Evolutionary conservation across 2,329 filamentous ascomycete genomes (phyloP), one percentile per base, ranked within the genome.

Genomic region (Gnomoniopsis sp.): DNA sequence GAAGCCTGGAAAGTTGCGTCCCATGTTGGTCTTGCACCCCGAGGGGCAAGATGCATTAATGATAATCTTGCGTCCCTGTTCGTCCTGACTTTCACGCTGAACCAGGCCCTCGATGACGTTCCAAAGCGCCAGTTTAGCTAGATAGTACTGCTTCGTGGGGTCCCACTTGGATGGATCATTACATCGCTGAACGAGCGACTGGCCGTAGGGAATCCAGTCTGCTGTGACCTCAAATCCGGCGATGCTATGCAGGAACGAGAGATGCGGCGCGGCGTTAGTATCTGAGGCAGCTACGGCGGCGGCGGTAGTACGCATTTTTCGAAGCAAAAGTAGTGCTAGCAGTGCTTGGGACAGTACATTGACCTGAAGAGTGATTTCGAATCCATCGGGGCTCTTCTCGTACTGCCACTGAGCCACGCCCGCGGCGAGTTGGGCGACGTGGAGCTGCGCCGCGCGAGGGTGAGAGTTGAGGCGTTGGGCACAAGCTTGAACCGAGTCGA

Each of bases 291-390:
- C n/a, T n/a, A n/a, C n/a, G n/a, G n/a, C n/a, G n/a, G n/a, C 7
- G 33, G 49, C 71, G 33, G 74, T 73, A 6, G 64, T 67, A 23
- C 69, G 67, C 14, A 83, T 65, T 54, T 77, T 76, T 0, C 78
- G 79, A 1, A 83, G 70, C 23, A 87, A 72, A 0, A 84, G 66
- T 2, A 85, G 57, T 0, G 75, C 79, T 14, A 87, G 69, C 0
- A 86, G 71, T 6, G 77, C 74, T 1, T 81, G 86, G 2, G 82
- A 84, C 0, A 87, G 69, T 0, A 79, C 74, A 64, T 87, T 86
- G 63, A 86, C 78, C 67, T 86, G 82, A 6, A 86, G 60, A 0
- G 74, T 77, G 49, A 74, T 70, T 60, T 83, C 80, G 71, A 76
- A 81, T 3, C 77, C 79, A 14, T 77, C 75, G 1, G 68, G 51